A percentile compares a stretch with the other conserved stretches of the same genome.
phyloP scores from a whole-genome alignment of 768 basidiomycete genomes.

The Naematelia aurantialba region DNA sequence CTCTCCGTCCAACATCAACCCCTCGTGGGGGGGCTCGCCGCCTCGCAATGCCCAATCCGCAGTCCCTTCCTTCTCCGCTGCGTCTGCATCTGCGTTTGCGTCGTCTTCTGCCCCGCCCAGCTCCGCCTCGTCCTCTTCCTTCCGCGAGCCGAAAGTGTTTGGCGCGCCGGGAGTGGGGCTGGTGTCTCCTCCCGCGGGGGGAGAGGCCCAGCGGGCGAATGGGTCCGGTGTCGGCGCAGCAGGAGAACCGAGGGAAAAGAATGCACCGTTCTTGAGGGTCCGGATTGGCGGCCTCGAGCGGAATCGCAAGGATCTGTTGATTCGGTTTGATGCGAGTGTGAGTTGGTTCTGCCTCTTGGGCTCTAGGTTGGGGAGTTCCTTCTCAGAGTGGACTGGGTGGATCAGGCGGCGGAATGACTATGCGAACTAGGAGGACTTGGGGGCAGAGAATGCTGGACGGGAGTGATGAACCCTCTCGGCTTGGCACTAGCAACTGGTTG shows the following conservation, averaged over 20 bases:
- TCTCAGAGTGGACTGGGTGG: too few relatives aligned
- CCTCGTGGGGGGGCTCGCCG: slow-evolving; percentile 23
- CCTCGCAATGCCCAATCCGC: slow-evolving; percentile 3
- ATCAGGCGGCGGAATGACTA: too few relatives aligned
- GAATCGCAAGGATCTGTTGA: slow-evolving; percentile 87
- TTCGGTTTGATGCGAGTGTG: slow-evolving; percentile 94
- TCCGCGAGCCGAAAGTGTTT: slow-evolving; percentile 38
- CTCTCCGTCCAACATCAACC: slow-evolving; percentile 24
- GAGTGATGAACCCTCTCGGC: too few relatives aligned
- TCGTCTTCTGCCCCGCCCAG: not conserved
- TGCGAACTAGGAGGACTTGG: too few relatives aligned
- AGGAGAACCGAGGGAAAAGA: slow-evolving; percentile 9
- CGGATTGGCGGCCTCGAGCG: slow-evolving; percentile 87
- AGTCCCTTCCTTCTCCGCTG: not conserved
- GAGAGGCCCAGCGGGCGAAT: not conserved
- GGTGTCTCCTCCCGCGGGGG: slow-evolving; percentile 14
- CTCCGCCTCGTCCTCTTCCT: slow-evolving; percentile 14
- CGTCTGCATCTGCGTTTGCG: too few relatives aligned
- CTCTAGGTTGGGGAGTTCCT: slow-evolving; percentile 3
- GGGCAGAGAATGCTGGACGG: too few relatives aligned
- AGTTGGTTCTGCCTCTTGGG: slow-evolving; percentile 41
- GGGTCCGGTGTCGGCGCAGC: not conserved
- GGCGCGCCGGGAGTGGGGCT: slow-evolving; percentile 32
- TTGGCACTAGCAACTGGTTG: too few relatives aligned
- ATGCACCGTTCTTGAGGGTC: slow-evolving; percentile 67